Percentiles rank a stretch among this genome's conserved stretches.
Evolutionary conservation across 306 rosid genomes (phyloP).

Genomic region (Cucumis cinereus): DNA sequence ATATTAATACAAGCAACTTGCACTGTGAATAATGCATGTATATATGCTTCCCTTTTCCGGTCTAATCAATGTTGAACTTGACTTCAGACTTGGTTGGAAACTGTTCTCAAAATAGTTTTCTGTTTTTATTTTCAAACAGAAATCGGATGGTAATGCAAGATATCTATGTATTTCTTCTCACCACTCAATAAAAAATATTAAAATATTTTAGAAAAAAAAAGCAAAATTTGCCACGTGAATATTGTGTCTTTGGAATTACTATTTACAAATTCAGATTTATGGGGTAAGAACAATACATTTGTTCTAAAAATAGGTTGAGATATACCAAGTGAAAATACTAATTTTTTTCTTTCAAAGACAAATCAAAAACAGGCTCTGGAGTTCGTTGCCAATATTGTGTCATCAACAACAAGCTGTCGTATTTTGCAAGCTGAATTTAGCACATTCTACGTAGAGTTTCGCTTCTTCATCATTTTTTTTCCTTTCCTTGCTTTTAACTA

Average conservation of each 20-base stretch:
- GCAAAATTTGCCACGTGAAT: too few species aligned
- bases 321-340: neutral
- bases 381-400: neutral
- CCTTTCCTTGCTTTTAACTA: neutral
- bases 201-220: too few species aligned
- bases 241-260: neutral
- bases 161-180: too few species aligned
- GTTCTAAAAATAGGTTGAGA: neutral
- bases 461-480: neutral
- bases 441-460: neutral
- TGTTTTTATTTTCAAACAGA: neutral
- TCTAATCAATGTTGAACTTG: neutral
- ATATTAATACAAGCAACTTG: neutral
- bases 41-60: neutral
- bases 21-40: neutral
- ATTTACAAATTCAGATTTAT: neutral
- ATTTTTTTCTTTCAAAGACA: neutral
- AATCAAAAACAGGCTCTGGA: neutral
- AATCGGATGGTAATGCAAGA: too few species aligned
- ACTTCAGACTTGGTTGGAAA: neutral
- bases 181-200: too few species aligned
- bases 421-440: neutral
- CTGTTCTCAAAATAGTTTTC: neutral
- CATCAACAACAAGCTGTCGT: neutral
- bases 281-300: neutral